Base-by-base conservation (phyloP, 805 yeast genomes). In the Ogataea siamensis region DNA sequence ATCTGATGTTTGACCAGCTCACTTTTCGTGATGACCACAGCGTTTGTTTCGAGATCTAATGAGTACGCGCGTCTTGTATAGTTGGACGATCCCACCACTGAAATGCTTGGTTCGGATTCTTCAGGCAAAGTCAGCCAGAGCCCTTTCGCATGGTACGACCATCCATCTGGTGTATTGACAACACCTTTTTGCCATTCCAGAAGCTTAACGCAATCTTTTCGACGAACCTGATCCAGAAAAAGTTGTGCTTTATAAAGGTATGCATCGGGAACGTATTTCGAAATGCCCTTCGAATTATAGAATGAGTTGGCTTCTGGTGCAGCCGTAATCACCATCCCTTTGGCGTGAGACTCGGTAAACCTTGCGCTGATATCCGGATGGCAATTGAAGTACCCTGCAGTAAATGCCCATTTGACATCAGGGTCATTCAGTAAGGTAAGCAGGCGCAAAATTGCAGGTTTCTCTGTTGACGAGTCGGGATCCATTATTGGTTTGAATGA, bases 81-180 rank as follows among this genome's bases (percentile, higher is more conserved):
- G 59, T 93, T 93, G 0, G 97, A 87, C 1, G 96, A 86, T 0
- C 99, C 99, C 34, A 93, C 72, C 5, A 89, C 77, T 0, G 96
- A 86, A 9, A 87, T 63, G 13, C 82, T 71, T 2, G 97, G 96
- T 9, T 57, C 54, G 0, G 50, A 45, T 31, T 78, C 83, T 2
- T 63, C 69, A 0, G 87, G 83, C 9, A 68, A 66, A 7, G 76
- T 68, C 0, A 86, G 63, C 98, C 98, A 93, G 4, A 91, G 65
- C 1, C 99, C 99, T 57, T 93, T 93, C 10, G 99, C 98, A 57
- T 93, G 99, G 60, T 93, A 93, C 0, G 97, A 86, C 98, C 99
- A 91, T 1, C 99, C 99, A 19, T 69, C 73, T 0, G 80, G 74
- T 6, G 83, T 74, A 55, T 87, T 87, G 3, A 87, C 95, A 3